Conservation (phyloP, 2,329 filamentous ascomycete genomes). For the Dichotomopilus funicola region DNA sequence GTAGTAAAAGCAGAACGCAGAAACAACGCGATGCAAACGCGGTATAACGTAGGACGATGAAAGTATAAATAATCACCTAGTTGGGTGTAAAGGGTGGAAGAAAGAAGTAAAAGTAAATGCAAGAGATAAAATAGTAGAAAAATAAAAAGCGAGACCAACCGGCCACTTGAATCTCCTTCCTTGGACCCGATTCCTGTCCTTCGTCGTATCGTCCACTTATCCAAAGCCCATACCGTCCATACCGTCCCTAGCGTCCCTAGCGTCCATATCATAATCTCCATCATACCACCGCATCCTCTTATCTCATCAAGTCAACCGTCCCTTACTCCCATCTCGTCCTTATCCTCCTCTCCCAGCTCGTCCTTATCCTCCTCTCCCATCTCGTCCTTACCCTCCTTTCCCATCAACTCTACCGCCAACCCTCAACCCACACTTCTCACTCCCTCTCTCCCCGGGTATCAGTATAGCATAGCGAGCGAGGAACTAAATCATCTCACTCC, state of each 20-base stretch:
- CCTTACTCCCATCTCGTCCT: background rate
- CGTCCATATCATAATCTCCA: background rate
- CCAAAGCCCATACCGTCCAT: too few relatives aligned
- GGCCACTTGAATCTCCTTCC: too few relatives aligned
- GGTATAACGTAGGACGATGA: background rate
- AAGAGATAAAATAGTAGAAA: too few relatives aligned
- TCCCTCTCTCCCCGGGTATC: background rate
- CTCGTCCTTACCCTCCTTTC: background rate
- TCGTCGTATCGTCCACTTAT: too few relatives aligned
- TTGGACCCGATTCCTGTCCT: too few relatives aligned
- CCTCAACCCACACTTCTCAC: background rate
- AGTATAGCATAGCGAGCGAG: background rate
- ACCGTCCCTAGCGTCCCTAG: too few relatives aligned
- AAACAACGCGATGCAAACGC: background rate
- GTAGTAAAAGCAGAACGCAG: background rate
- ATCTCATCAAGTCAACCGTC: too few relatives aligned
- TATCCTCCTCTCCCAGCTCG: background rate
- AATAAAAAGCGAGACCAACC: too few relatives aligned
- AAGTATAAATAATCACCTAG: background rate
- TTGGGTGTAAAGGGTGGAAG: background rate
- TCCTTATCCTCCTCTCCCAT: too few relatives aligned
- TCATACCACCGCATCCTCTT: background rate
- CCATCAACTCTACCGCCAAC: background rate
- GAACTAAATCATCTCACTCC: slow-evolving; percentile 48
- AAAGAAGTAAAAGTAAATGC: background rate